Evolutionary conservation across 2,329 filamentous ascomycete genomes (phyloP).

Genomic region (Aspergillus uvarum): DNA sequence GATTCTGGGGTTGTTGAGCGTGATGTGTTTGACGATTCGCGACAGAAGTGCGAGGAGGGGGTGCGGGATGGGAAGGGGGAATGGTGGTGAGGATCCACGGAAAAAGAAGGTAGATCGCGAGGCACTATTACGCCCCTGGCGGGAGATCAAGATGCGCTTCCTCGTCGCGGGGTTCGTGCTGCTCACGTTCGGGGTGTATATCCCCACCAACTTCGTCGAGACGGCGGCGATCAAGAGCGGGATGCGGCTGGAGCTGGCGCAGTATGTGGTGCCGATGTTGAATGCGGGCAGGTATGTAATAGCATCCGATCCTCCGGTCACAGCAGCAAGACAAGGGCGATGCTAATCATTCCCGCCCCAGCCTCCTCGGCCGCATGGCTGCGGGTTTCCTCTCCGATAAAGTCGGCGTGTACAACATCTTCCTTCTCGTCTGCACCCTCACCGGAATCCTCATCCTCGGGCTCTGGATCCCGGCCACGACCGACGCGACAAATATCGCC

Average conservation of each 20-base stretch:
- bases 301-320: background rate
- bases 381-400: constrained; percentile 1
- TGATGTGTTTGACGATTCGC: background rate
- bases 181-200: constrained; percentile 14
- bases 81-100: background rate
- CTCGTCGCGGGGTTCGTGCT: background rate
- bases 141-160: background rate
- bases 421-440: background rate
- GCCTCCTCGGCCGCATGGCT: constrained; percentile 6
- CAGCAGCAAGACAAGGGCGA: too few species aligned
- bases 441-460: constrained; percentile 8
- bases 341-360: background rate
- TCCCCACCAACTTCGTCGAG: constrained; percentile 14
- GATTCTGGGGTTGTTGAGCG: constrained; percentile 55
- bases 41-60: constrained; percentile 35
- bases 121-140: background rate
- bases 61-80: background rate
- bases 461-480: constrained; percentile 8
- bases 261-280: constrained; percentile 3
- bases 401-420: constrained; percentile 10
- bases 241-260: constrained; percentile 1
- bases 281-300: constrained; percentile 6
- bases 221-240: background rate
- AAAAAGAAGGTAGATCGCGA: background rate
- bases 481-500: background rate